phyloP scores from a whole-genome alignment of 2,329 filamentous ascomycete species.

The Clarireedia hainanense region DNA sequence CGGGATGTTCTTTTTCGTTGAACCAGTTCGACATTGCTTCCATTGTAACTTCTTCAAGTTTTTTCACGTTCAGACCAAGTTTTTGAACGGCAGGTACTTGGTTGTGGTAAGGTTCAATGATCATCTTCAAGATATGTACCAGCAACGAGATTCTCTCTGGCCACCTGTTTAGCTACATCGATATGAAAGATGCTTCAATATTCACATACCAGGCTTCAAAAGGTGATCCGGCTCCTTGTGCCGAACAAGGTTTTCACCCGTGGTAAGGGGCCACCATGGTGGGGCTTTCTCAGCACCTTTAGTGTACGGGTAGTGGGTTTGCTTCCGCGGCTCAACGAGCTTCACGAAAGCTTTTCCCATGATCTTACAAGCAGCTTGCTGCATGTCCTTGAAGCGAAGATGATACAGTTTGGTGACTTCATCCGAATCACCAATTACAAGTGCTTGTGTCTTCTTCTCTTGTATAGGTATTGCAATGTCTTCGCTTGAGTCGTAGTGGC shows the following conservation, averaged over 20 bases:
- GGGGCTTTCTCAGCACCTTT: slow-evolving; percentile 54
- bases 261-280: slow-evolving; percentile 57
- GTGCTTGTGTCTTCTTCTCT: slow-evolving; percentile 20
- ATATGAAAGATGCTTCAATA: background rate
- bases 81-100: slow-evolving; percentile 41
- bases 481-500: slow-evolving; percentile 13
- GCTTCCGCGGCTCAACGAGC: slow-evolving; percentile 68
- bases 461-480: slow-evolving; percentile 14
- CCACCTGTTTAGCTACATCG: background rate
- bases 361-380: slow-evolving; percentile 64
- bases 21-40: slow-evolving; percentile 54
- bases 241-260: slow-evolving; percentile 48
- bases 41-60: slow-evolving; percentile 49
- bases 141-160: slow-evolving; percentile 52
- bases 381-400: slow-evolving; percentile 54
- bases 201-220: slow-evolving; percentile 51
- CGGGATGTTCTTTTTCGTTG: slow-evolving; percentile 43
- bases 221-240: slow-evolving; percentile 71
- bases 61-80: slow-evolving; percentile 38
- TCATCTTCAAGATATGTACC: slow-evolving; percentile 51
- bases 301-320: slow-evolving; percentile 66
- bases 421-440: slow-evolving; percentile 46
- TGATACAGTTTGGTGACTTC: slow-evolving; percentile 54
- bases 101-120: slow-evolving; percentile 34
- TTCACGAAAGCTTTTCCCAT: slow-evolving; percentile 73